A percentile compares a stretch with the other conserved stretches of the same genome.
Conservation (phyloP, 179 eudicot species). For the Gypsophila paniculata region DNA sequence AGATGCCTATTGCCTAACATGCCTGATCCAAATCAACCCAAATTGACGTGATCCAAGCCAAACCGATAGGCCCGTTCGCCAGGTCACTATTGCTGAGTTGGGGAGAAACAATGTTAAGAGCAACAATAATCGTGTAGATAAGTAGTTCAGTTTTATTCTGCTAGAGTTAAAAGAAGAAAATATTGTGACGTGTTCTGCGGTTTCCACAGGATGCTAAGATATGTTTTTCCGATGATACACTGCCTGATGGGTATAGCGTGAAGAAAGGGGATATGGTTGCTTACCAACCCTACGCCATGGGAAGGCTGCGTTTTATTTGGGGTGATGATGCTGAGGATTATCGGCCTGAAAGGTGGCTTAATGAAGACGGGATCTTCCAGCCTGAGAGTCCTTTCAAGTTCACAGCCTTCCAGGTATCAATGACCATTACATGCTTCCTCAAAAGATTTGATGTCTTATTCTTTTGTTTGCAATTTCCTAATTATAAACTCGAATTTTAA, state of each 20-base stretch:
- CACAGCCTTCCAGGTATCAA: conserved; percentile 63
- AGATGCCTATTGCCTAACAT: too few relatives aligned
- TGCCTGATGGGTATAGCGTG: conserved; percentile 68
- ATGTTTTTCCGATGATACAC: conserved; percentile 57
- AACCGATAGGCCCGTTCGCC: too few relatives aligned
- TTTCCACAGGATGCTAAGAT: conserved; percentile 41
- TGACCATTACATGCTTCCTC: neutral
- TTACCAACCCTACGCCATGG: conserved; percentile 76
- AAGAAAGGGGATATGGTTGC: conserved; percentile 57
- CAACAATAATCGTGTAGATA: neutral
- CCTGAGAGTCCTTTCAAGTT: conserved; percentile 67
- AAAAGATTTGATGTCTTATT: neutral
- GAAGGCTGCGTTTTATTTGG: conserved; percentile 68
- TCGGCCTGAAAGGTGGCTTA: conserved; percentile 75
- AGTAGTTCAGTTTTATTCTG: neutral
- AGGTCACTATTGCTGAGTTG: neutral
- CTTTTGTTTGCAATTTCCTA: neutral
- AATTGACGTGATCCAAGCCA: too few relatives aligned
- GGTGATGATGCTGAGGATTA: conserved; percentile 69
- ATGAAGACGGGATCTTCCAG: conserved; percentile 47
- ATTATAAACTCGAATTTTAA: neutral
- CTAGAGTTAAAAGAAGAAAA: neutral
- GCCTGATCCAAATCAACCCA: too few relatives aligned
- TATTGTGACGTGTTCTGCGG: neutral
- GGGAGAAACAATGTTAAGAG: neutral